Conservation (phyloP, 2,329 filamentous ascomycete genomes). For the Orbilia javanica region DNA sequence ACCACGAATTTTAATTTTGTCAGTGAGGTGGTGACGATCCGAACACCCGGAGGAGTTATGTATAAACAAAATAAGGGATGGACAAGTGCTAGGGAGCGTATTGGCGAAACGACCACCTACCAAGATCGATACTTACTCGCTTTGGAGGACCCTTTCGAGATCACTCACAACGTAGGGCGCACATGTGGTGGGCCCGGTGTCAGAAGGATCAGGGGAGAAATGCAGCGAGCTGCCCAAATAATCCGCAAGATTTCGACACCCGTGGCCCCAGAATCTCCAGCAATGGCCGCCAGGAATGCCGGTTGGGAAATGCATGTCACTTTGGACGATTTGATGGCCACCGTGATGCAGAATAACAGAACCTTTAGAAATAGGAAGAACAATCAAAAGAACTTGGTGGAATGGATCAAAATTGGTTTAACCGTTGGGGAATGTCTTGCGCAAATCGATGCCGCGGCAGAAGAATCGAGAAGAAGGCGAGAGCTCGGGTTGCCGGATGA, state of each 20-base stretch:
- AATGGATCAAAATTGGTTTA: slow-evolving; percentile 47
- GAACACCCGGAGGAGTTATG: slow-evolving; percentile 77
- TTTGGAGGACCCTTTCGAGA: slow-evolving; percentile 92
- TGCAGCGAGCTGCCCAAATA: slow-evolving; percentile 61
- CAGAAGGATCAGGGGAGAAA: slow-evolving; percentile 60
- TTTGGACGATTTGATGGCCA: slow-evolving; percentile 46
- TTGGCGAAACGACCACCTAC: slow-evolving; percentile 59
- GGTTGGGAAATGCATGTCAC: slow-evolving; percentile 39
- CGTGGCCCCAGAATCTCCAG: not conserved
- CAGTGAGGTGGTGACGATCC: slow-evolving; percentile 81
- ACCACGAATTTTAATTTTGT: slow-evolving; percentile 84
- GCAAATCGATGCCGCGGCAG: slow-evolving; percentile 44
- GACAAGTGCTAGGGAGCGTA: slow-evolving; percentile 79
- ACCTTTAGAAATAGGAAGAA: slow-evolving; percentile 47
- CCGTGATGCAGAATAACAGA: slow-evolving; percentile 40
- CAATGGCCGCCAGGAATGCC: not conserved
- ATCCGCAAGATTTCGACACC: slow-evolving; percentile 57
- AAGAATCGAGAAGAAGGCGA: slow-evolving; percentile 38
- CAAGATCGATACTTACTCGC: slow-evolving; percentile 79
- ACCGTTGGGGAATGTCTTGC: slow-evolving; percentile 48
- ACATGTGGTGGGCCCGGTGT: slow-evolving; percentile 67
- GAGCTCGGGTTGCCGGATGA: slow-evolving; percentile 52
- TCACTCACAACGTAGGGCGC: slow-evolving; percentile 86
- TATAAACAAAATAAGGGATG: slow-evolving; percentile 84
- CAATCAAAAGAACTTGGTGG: slow-evolving; percentile 54